Base-by-base conservation (phyloP, 78 protist species). In the Capsaspora owczarzaki region DNA sequence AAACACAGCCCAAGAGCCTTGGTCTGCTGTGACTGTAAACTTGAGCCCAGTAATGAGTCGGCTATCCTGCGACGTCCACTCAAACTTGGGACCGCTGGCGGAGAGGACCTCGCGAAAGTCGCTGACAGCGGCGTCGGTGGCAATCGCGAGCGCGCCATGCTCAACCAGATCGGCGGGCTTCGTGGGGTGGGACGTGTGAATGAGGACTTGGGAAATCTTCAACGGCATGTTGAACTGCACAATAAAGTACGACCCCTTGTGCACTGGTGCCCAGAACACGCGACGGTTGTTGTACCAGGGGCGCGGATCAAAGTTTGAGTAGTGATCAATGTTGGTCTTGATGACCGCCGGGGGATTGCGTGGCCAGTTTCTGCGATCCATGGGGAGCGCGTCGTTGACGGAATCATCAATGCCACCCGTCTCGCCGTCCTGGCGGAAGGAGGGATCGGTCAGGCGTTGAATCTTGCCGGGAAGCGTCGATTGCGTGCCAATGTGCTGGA, bases 401-500 rank as follows among this genome's bases (percentile, higher is more conserved):
- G 56, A 49, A n/a, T n/a, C n/a, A n/a, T n/a, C n/a, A n/a, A n/a
- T n/a, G n/a, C n/a, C n/a, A n/a, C n/a, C 56, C n/a, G 10, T 16
- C n/a, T 49, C n/a, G 10, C n/a, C 16, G 56, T 49, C n/a, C 56
- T 63, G 23, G 43, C 35, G 72, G 19, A 63, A 35, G 4, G 72
- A 22, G 8, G 6, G 23, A 31, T 63, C 72, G 72, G 33, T 10
- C 22, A 38, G 77, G 37, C 42, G 41, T 31, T 71, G 77, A 10
- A 44, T 43, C 51, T 71, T 71, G 10, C 77, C 77, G 23, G 23
- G 35, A 25, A 71, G 51, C 2, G 61, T 29, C 23, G 61, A 44
- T 5, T 25, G 8, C 61, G 3, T 38, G 77, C 77, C 77, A 8
- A 71, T 71, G 77, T 71, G 77, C 77, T 71, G 46, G 33, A 71